Base-by-base conservation (phyloP, 305 asterid species). In the Fraxinus floribunda region DNA sequence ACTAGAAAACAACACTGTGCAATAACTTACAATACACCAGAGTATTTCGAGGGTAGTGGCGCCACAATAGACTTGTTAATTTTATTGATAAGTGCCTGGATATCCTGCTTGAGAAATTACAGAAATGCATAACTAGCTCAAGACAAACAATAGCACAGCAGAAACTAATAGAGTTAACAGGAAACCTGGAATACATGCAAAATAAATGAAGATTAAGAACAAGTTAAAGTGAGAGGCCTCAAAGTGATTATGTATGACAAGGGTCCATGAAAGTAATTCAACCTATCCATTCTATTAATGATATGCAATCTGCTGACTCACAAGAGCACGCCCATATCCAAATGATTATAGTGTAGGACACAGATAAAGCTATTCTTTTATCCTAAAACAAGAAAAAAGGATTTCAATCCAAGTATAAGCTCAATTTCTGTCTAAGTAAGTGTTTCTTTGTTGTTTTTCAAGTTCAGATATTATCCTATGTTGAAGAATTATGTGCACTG, bases 81-180 rank as follows among this genome's bases (percentile, higher is more conserved):
- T 89, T 91, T 89, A 90, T 92, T 94, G 89, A 95, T 95, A 83
- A 94, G 97, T 82, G 98, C 98, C 88, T 93, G 97, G 92, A 95
- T 95, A 84, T 95, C 98, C 98, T 95, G 93, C 75, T 70, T 84
- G 83, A 85, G 46, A 36, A 86, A 77, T 76, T 68, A 78, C 39
- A 85, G 76, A 73, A 85, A 79, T 41, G 32, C 76, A 84, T 77
- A 60, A 81, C 75, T 76, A 83, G 57, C 55, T 73, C 79, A 75
- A 49, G 34, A 55, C 7, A 79, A 79, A 78, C 73, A 49, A 75
- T 75, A 66, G 75, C 75, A 81, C 52, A 80, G 75, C 84, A 85
- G 78, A 71, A 76, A 79, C 83, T 68, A 80, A 68, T 64, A 78
- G 13, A 81, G 74, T 66, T n/a, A 26, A 82, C 34, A 83, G 75